Evolutionary conservation across 2,329 filamentous ascomycete species (phyloP), one percentile per base, ranked within the genome.

Genomic region (Colletotrichum theobromicola): DNA sequence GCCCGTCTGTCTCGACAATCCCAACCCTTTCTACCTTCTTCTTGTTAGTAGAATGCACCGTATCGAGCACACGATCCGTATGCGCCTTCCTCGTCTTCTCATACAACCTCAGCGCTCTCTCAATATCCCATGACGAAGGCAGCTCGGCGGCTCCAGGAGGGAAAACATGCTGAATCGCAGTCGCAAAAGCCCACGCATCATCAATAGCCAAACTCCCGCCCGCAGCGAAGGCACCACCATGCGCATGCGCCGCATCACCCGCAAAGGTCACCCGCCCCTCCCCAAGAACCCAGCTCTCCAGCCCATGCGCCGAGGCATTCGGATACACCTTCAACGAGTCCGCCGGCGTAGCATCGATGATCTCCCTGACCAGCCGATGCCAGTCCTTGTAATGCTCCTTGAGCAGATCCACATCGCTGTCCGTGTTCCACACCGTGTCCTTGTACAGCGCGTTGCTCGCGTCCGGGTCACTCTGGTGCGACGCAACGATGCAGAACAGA

Each of bases 401-500:
- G 32, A 88, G 79, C 3, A 82, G 75, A 5, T 79, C 73, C 4
- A 87, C 79, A 30, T 83, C 81, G 28, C 84, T 85, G 2, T 81
- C 76, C 8, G 82, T 79, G 73, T 87, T 81, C 87, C 86, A 88
- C 2, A 77, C 76, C 6, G 83, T 77, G 7, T 80, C 81, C 28
- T 77, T 75, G 34, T 80, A 81, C 2, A 75, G 76, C 0, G 81
- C 79, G 21, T 83, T 81, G 0, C 82, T 67, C 2, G 83, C 81
- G 5, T 80, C 73, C 0, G 82, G 82, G 58, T 85, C 82, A 3
- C 80, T 79, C 58, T 87, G 84, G 50, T 83, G 82, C 6, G 84
- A 84, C 2, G 82, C 85, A 2, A 87, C 86, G 8, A 86, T 82
- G 3, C 86, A 86, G 73, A 85, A 88, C 5, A 87, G 81, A 16